Percentiles rank a stretch among this genome's conserved stretches.
Conservation (phyloP, 2,329 filamentous ascomycete genomes). For the Pezicula rhizophila region DNA sequence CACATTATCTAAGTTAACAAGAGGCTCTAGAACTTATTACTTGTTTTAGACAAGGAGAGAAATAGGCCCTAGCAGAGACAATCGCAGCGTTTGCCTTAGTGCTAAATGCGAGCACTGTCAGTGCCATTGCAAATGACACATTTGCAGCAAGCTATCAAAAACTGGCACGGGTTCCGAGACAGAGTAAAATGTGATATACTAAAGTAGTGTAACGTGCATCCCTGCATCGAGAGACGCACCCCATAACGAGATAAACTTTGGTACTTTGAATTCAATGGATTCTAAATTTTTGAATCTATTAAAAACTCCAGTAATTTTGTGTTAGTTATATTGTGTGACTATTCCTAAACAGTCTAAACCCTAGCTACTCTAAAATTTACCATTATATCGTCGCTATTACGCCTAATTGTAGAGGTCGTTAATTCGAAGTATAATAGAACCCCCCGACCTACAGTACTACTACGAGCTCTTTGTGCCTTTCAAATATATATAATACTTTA, state of each 20-base stretch:
- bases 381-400: slow-evolving; percentile 8
- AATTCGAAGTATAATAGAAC: slow-evolving; percentile 3
- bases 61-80: too few species aligned
- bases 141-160: too few species aligned
- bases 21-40: too few species aligned
- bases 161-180: too few species aligned
- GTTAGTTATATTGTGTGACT: slow-evolving; percentile 4
- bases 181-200: too few species aligned
- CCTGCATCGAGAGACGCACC: neutral
- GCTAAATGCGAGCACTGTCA: too few species aligned
- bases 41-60: too few species aligned
- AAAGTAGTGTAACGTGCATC: neutral
- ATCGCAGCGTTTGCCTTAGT: too few species aligned
- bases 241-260: slow-evolving; percentile 9
- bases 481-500: slow-evolving; percentile 3
- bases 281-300: slow-evolving; percentile 11
- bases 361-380: slow-evolving; percentile 9
- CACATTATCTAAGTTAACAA: too few species aligned
- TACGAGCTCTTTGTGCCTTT: neutral
- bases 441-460: neutral
- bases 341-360: slow-evolving; percentile 2
- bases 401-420: slow-evolving; percentile 7
- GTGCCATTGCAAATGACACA: too few species aligned
- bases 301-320: slow-evolving; percentile 7
- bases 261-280: slow-evolving; percentile 10